Base-by-base conservation (phyloP, 192 early-diverging fungal genomes). In the Neocallimastix lanati region DNA sequence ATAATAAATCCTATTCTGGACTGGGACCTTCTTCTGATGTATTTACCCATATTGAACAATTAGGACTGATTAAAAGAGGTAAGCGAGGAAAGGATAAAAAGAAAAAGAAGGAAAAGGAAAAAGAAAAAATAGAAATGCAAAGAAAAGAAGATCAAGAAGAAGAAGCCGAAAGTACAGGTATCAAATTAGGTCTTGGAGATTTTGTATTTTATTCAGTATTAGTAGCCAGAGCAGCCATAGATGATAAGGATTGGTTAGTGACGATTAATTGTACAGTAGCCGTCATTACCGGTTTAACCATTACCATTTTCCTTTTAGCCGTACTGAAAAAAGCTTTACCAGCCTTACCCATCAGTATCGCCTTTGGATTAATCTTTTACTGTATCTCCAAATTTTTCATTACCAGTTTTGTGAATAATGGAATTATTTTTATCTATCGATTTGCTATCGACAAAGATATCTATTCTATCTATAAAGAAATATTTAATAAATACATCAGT, bases 141-240 rank as follows among this genome's bases (percentile, higher is more conserved):
- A 80, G 77, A 28, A 85, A 84, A 0, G 86, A 86, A 28, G 84
- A 87, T 28, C 85, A 90, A 50, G 88, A 88, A 78, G 88, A 89
- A 67, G 87, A 90, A 67, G 90, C 78, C 18, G 87, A 91, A 82
- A 79, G 88, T 78, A 86, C 87, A 27, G 94, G 94, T 40, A 80
- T 96, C 37, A 95, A 95, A 81, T 81, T 96, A n/a, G 94, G 94
- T 14, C 80, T 96, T 29, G 94, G 94, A 27, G 94, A 96, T 81
- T 96, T 96, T 88, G 94, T 96, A 12, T 96, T 96, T 82, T 96
- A 96, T 79, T 92, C 91, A 79, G 94, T 96, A 11, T 81, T 96
- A 78, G 87, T 94, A 29, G 90, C 90, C 9, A 84, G 90, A 78
- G 93, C 94, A 84, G 86, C 94, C 9, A 85, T 94, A 81, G 90